Base-by-base conservation (phyloP, 306 rosid species). In the Pueraria montana region DNA sequence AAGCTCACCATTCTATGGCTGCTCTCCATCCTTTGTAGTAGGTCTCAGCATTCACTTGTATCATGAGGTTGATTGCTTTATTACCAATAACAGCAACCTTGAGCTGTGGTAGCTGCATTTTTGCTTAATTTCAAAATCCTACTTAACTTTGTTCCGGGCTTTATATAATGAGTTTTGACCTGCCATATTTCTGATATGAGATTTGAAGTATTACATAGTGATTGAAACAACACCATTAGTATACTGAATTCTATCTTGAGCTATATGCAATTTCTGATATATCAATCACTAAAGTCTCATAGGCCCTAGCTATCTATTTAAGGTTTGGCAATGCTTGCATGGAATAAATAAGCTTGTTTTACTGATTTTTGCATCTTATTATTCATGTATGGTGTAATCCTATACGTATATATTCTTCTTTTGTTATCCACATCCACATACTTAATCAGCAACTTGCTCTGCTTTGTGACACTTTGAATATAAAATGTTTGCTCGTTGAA, bases 271-370 rank as follows among this genome's bases (percentile, higher is more conserved):
- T 12, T 72, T 80, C 53, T 55, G 52, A 59, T 10, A 13, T 46
- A 30, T 43, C 63, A 43, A 42, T 53, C 43, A 42, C 52, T 9
- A 10, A 30, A 13, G 32, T 75, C 13, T 30, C 11, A 5, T 40
- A 40, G 36, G 53, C 34, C 36, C 38, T 40, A 61, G 71, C 30
- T 58, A 23, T 75, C 58, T 36, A 50, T 49, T 32, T 48, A 36
- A 74, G 53, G 13, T 23, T 67, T 50, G 73, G 27, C 50, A 75
- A 74, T 34, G 62, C 76, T 76, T 83, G 81, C 52, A 5, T 45
- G 71, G 50, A 46, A 30, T 45, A 26, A 17, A 55, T 67, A 69
- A 82, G 62, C 71, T 40, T 65, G 48, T 75, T 67, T 67, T 42
- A 76, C 56, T 46, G 55, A 36, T 69, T 76, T 52, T 67, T 76